Base-by-base conservation (phyloP, 305 asterid species). In the Petunia hybrid region DNA sequence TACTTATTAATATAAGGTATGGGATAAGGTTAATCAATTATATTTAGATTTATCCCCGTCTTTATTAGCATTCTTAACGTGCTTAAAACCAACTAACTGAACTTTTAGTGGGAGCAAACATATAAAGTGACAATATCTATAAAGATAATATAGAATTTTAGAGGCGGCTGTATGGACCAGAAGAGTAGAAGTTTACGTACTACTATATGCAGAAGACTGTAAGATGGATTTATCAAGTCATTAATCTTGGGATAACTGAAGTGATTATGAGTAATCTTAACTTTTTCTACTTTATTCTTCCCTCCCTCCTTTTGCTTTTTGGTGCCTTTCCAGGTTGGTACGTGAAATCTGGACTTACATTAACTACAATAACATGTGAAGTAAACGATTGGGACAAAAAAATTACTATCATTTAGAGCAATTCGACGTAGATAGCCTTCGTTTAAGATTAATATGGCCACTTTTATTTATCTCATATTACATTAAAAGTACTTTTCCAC, bases 11-110 rank as follows among this genome's bases (percentile, higher is more conserved):
- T 62, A 76, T 76, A 76, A n/a, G 55, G 38, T 77, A 6, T 62
- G 16, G 16, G 70, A 77, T 77, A 77, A 76, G 77, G 63, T 80
- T 31, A 53, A 36, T 13, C 36, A 10, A 40, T 41, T 51, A 61
- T 48, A 69, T 22, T 22, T 53, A 74, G 70, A 80, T 77, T 82
- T 79, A 86, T 84, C 82, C 84, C 75, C 85, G 46, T 80, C 80
- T 74, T 70, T 74, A 81, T 68, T 64, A 66, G 57, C 60, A 79
- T 83, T 83, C 56, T 53, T 59, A 80, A 56, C 53, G 16, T 53
- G 65, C 53, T 60, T 62, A 80, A 4, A n/a, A 79, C 83, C 88
- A 80, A 85, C 87, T 65, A 82, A 80, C 80, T 81, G 74, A 83
- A 80, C 51, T 51, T 84, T 73, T 31, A 67, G 61, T 77, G 81